Conservation (phyloP, 2,329 filamentous ascomycete genomes). For the Botryotinia globosa region DNA sequence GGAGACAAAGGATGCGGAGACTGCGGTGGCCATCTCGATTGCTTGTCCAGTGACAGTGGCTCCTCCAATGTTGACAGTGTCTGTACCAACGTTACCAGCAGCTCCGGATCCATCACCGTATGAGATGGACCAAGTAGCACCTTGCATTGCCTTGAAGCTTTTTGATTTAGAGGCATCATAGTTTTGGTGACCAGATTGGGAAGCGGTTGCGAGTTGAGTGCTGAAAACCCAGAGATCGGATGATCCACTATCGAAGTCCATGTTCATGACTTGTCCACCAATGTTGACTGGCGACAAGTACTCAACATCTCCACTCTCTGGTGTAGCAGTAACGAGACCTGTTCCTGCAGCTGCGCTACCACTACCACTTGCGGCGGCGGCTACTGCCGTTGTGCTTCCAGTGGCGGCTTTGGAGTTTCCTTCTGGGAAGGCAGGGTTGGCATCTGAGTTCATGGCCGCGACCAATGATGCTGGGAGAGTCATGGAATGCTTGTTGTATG, state of each 20-base stretch:
- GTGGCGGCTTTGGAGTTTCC: slow-evolving; percentile 21
- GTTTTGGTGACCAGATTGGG: slow-evolving; percentile 36
- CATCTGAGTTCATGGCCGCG: slow-evolving; percentile 37
- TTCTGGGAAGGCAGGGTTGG: slow-evolving; percentile 19
- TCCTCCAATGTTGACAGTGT: slow-evolving; percentile 40
- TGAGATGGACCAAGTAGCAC: slow-evolving; percentile 38
- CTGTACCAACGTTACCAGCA: slow-evolving; percentile 39
- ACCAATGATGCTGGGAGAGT: slow-evolving; percentile 46
- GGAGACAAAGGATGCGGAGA: slow-evolving; percentile 38
- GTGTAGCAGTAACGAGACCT: slow-evolving; percentile 62
- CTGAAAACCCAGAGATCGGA: slow-evolving; percentile 42
- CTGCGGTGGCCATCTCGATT: slow-evolving; percentile 39
- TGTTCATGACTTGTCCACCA: slow-evolving; percentile 37
- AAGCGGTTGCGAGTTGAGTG: slow-evolving; percentile 34
- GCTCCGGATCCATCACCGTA: slow-evolving; percentile 43
- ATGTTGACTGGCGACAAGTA: slow-evolving; percentile 35
- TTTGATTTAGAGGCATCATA: slow-evolving; percentile 37
- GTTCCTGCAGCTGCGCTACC: slow-evolving; percentile 38
- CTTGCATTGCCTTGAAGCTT: slow-evolving; percentile 33
- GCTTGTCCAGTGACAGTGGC: slow-evolving; percentile 38
- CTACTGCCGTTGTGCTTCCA: slow-evolving; percentile 19
- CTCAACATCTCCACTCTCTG: slow-evolving; percentile 46
- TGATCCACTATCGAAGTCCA: slow-evolving; percentile 40
- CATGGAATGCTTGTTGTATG: slow-evolving; percentile 67
- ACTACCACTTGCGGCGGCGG: slow-evolving; percentile 33